These are phyloP conservation scores for Neurospora sp. DNA, from an alignment of 495 filamentous ascomycete species.

Conservation along the genomic window DNA sequence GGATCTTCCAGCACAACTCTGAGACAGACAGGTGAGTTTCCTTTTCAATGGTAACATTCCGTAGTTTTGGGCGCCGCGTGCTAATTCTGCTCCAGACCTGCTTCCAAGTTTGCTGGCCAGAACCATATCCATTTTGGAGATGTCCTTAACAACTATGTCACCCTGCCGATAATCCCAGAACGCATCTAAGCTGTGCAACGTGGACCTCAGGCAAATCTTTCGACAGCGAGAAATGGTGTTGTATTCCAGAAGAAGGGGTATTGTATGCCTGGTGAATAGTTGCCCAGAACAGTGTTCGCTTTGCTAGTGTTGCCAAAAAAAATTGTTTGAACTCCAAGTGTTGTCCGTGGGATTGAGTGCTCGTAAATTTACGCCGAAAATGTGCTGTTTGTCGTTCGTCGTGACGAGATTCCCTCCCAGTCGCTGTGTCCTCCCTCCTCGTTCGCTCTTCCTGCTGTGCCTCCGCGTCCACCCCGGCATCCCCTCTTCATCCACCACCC, in stretches of 20 bases:
- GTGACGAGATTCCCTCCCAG: neutral
- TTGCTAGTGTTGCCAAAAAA: neutral
- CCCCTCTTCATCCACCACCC: neutral
- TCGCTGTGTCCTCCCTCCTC: neutral
- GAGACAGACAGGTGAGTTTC: conserved; percentile 20
- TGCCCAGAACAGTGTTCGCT: neutral
- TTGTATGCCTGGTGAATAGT: neutral
- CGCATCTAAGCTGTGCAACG: neutral
- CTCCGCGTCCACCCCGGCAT: neutral
- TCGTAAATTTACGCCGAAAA: neutral
- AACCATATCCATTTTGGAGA: conserved; percentile 50
- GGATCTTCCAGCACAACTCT: conserved; percentile 47
- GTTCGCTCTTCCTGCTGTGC: neutral
- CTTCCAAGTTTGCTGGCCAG: conserved; percentile 36
- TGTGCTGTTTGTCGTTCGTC: neutral
- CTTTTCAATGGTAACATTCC: neutral
- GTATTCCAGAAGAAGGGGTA: neutral
- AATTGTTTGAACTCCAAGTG: neutral
- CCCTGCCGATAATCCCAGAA: conserved; percentile 43
- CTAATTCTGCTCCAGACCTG: conserved; percentile 18
- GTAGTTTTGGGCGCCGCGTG: neutral
- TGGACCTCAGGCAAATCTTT: neutral
- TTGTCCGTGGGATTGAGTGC: neutral
- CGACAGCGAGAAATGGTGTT: neutral
- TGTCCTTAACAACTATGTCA: conserved; percentile 42